Base-by-base conservation (phyloP, 768 basidiomycete species). In the Wakefieldia striispora region DNA sequence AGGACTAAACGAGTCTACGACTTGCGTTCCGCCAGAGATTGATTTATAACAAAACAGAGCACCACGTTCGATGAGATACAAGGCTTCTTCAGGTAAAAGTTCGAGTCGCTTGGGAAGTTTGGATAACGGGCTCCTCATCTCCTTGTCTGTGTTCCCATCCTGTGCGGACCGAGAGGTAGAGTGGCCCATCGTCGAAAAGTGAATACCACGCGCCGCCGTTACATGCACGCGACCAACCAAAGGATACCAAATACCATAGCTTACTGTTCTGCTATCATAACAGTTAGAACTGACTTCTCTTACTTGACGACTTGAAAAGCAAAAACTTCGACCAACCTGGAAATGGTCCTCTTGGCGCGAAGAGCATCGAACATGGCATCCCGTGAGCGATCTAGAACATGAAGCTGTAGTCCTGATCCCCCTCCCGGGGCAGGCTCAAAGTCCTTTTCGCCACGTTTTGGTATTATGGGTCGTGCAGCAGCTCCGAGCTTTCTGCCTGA, bases 381-480 rank as follows among this genome's bases (percentile, higher is more conserved):
- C 47, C 95, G 72, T 40, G 91, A 80, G 26, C 84, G 78, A 47
- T 90, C 84, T 19, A 98, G 77, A 51, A 91, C 80, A 70, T 91
- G 86, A 23, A 82, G 70, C 62, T 98, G 97, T 12, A 91, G 72
- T 12, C 80, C 81, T 11, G 90, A 86, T 6, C 86, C 88, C 10
- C 80, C 63, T 9, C 72, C 74, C 19, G 72, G 61, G 57, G 75
- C 74, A 2, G 97, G 97, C 65, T 98, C 95, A 57, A 93, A 98
- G 56, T 98, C 95, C 65, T 99, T 98, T 69, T 98, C 97, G 2
- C 97, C 97, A 23, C 97, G 82, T 67, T 91, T 95, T 6, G 97
- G 97, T 43, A 99, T 95, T 6, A 88, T 74, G 3, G 88, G 88
- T 35, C 84, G 79, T 5, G 69, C 59, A 14, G 68, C 54, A 14